Percentiles rank a stretch among this genome's conserved stretches.
Conservation (phyloP, 768 basidiomycete genomes). For the Pilatotrama ljubarskyi region DNA sequence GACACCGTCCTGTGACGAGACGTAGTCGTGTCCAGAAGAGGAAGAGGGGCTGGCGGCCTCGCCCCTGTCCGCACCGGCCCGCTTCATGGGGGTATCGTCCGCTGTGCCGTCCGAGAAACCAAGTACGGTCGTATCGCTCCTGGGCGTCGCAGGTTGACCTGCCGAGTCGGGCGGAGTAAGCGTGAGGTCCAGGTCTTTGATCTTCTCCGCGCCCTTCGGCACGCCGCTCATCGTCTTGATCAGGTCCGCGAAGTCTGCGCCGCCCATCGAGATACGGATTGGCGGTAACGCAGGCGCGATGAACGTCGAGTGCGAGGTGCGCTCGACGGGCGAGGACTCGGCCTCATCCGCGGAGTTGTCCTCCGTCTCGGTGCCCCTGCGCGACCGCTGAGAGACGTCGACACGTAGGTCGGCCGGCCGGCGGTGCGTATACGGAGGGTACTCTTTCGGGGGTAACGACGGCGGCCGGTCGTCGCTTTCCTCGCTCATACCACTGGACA, state of each 20-base stretch:
- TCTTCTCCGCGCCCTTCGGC: slow-evolving; percentile 43
- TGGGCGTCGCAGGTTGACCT: slow-evolving; percentile 24
- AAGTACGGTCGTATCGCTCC: slow-evolving; percentile 26
- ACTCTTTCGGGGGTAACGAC: slow-evolving; percentile 26
- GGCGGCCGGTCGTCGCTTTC: slow-evolving; percentile 14
- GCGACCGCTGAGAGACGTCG: slow-evolving; percentile 37
- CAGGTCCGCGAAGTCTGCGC: slow-evolving; percentile 78
- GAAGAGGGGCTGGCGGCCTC: slow-evolving; percentile 12
- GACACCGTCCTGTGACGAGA: slow-evolving; percentile 12
- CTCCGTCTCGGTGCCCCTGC: slow-evolving; percentile 33
- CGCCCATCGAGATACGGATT: slow-evolving; percentile 87
- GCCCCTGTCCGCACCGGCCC: slow-evolving; percentile 2
- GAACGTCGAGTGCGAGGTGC: slow-evolving; percentile 69
- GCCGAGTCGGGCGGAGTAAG: slow-evolving; percentile 18
- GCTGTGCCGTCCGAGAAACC: neutral
- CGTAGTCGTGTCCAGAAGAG: slow-evolving; percentile 31
- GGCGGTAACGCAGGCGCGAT: slow-evolving; percentile 88
- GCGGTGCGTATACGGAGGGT: neutral
- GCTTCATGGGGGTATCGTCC: slow-evolving; percentile 28
- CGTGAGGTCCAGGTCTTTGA: slow-evolving; percentile 38
- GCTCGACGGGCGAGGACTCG: slow-evolving; percentile 67
- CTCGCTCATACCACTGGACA: neutral
- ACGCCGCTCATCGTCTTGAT: slow-evolving; percentile 58
- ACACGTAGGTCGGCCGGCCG: slow-evolving; percentile 26
- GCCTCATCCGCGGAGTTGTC: slow-evolving; percentile 29